Conservation (phyloP, 495 filamentous ascomycete genomes). For the Xylaria intraflava region DNA sequence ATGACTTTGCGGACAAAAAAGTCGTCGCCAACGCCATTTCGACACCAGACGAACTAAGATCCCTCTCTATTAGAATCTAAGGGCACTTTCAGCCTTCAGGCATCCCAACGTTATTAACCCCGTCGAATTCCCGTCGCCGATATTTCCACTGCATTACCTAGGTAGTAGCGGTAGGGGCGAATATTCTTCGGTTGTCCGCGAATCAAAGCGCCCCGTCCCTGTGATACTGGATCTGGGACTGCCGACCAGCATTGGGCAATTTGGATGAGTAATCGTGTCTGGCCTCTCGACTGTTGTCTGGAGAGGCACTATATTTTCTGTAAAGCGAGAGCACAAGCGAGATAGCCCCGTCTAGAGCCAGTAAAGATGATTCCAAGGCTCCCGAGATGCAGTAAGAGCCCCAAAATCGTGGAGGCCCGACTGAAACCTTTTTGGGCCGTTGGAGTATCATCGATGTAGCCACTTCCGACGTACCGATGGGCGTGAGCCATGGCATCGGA, state of each 20-base stretch:
- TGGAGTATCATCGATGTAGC: slow-evolving; percentile 51
- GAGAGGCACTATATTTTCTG: slow-evolving; percentile 46
- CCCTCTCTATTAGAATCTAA: slow-evolving; percentile 30
- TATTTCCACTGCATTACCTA: slow-evolving; percentile 54
- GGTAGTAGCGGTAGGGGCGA: too few species aligned
- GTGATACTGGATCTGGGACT: slow-evolving; percentile 53
- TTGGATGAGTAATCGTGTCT: slow-evolving; percentile 52
- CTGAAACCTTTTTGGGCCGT: slow-evolving; percentile 47
- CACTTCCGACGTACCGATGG: slow-evolving; percentile 43
- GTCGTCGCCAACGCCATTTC: slow-evolving; percentile 36
- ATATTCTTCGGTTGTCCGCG: slow-evolving; percentile 32
- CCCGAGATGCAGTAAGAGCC: slow-evolving; percentile 41
- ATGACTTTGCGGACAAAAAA: too few species aligned
- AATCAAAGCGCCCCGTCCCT: slow-evolving; percentile 37
- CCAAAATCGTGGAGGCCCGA: slow-evolving; percentile 37
- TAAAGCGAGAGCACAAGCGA: slow-evolving; percentile 37
- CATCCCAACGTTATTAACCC: slow-evolving; percentile 26
- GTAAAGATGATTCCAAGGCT: slow-evolving; percentile 45
- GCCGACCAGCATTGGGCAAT: slow-evolving; percentile 45
- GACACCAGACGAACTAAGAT: slow-evolving; percentile 37
- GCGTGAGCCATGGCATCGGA: slow-evolving; percentile 57
- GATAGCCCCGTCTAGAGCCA: slow-evolving; percentile 39
- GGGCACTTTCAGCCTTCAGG: too few species aligned
- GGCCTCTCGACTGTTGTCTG: slow-evolving; percentile 56
- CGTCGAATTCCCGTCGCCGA: slow-evolving; percentile 48